Base-by-base conservation (phyloP, 2,329 filamentous ascomycete species). In the Diaporthe citriasiana region DNA sequence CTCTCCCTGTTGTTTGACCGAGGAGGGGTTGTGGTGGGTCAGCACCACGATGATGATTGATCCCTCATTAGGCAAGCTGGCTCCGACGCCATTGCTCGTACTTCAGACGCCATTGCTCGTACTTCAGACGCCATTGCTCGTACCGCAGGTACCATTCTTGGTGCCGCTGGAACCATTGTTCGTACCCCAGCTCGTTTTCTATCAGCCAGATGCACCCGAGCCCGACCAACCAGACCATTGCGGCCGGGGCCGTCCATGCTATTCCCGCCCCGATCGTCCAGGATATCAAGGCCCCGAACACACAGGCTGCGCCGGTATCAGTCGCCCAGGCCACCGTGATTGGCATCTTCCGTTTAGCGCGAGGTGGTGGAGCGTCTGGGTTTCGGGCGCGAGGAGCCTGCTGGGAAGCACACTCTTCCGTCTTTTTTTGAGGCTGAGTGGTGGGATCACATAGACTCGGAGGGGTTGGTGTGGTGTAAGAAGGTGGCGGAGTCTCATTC, bases 41-140 rank as follows among this genome's bases (percentile, higher is more conserved):
- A 27, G 50, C 4, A 51, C 50, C 50, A 51, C 50, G 50, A 12
- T 51, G 50, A 51, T 51, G 50, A 51, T 27, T 51, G 50, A 51
- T 51, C 50, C 50, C 50, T 27, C 50, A 51, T 51, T 51, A 51
- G 50, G 50, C 50, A n/a, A 51, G 50, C 50, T 51, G 50, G 50
- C 50, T 51, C 50, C 50, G n/a, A 27, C 33, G 50, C 25, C 50
- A 30, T 53, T 53, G 50, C 47, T 51, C n/a, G n/a, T 51, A 47
- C 42, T 30, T 25, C 13, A 30, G 13, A 25, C 13, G 25, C 50
- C 50, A 53, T 47, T 47, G 15, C 13, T 47, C 13, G 42, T 47
- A 22, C 42, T 22, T 3, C 13, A 19, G 42, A 8, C 17, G 42
- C 13, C 10, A 47, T 53, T 53, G n/a, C 27, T 55, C 2, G 17